A percentile compares a stretch with the other conserved stretches of the same genome.
Evolutionary conservation across 164 flowering plant species (phyloP).

Genomic region (Warburgia ugandensis): DNA sequence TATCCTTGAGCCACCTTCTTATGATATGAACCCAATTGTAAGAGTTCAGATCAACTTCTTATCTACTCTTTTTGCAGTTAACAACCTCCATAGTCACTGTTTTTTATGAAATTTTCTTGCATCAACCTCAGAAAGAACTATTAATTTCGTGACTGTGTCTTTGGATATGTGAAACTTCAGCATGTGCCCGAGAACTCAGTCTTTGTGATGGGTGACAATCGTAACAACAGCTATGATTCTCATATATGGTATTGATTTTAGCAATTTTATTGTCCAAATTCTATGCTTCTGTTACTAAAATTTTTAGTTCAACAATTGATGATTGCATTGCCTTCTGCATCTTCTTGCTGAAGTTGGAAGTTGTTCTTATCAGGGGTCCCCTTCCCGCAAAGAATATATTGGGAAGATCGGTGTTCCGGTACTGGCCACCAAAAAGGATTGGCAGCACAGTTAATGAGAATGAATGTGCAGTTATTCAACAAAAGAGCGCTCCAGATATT

Average conservation of each 20-base stretch:
- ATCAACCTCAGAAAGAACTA: background rate
- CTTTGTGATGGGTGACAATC: slow-evolving; percentile 99
- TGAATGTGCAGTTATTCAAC: slow-evolving; percentile 18
- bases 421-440: slow-evolving; percentile 88
- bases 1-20: slow-evolving; percentile 70
- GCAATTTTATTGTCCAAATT: no score
- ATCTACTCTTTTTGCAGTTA: background rate
- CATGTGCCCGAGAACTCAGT: slow-evolving; percentile 78
- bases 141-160: background rate
- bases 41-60: slow-evolving; percentile 9
- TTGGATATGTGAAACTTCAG: slow-evolving; percentile 24
- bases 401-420: slow-evolving; percentile 83
- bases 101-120: background rate
- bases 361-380: slow-evolving; percentile 58
- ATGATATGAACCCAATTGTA: slow-evolving; percentile 73
- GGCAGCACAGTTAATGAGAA: slow-evolving; percentile 62
- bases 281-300: no score
- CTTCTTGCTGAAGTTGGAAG: background rate
- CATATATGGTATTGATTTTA: slow-evolving; percentile 80
- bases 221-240: slow-evolving; percentile 97
- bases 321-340: no score
- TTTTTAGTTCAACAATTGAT: no score
- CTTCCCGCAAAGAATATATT: slow-evolving; percentile 85
- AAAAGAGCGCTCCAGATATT: slow-evolving; percentile 14
- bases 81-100: background rate